A percentile compares a stretch with the other conserved stretches of the same genome.
Conservation (phyloP, 208 protist genomes). For the Trypanosomatidae sp. region DNA sequence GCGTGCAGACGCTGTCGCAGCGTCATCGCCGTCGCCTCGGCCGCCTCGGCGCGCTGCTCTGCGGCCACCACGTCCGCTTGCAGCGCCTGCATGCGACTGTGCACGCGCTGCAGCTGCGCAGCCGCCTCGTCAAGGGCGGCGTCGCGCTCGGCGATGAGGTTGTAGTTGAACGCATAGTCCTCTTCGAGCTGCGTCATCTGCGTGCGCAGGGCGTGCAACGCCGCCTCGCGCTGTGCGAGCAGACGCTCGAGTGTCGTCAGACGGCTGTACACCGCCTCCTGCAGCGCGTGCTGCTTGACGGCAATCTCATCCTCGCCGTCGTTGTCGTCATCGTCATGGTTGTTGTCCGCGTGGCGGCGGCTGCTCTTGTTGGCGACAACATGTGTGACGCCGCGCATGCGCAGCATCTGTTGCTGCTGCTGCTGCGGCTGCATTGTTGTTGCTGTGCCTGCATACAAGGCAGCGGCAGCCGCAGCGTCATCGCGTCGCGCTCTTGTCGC, state of each 20-base stretch:
- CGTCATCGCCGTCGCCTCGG: constrained; percentile 18
- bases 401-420: too few relatives aligned
- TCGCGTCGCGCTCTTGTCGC: too few relatives aligned
- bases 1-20: constrained; percentile 41
- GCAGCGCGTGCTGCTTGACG: constrained; percentile 74
- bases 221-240: constrained; percentile 47
- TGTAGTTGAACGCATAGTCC: constrained; percentile 87
- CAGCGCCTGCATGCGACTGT: constrained; percentile 49
- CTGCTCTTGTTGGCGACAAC: too few relatives aligned
- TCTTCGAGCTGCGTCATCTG: constrained; percentile 68
- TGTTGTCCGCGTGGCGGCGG: too few relatives aligned
- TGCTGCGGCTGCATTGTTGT: too few relatives aligned
- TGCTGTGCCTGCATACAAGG: too few relatives aligned
- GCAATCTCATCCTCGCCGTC: constrained; percentile 72
- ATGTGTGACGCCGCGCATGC: too few relatives aligned
- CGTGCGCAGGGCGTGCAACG: constrained; percentile 26
- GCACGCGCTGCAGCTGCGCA: constrained; percentile 61
- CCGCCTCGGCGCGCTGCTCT: constrained; percentile 19
- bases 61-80: constrained; percentile 18
- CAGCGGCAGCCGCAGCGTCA: too few relatives aligned
- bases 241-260: constrained; percentile 49
- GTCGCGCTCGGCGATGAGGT: constrained; percentile 76
- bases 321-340: too few relatives aligned
- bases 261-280: constrained; percentile 53
- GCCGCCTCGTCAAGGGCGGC: constrained; percentile 70